These are phyloP conservation scores for Dissophora globulifera DNA, from an alignment of 192 early-diverging fungal species.

Conservation along the genomic window DNA sequence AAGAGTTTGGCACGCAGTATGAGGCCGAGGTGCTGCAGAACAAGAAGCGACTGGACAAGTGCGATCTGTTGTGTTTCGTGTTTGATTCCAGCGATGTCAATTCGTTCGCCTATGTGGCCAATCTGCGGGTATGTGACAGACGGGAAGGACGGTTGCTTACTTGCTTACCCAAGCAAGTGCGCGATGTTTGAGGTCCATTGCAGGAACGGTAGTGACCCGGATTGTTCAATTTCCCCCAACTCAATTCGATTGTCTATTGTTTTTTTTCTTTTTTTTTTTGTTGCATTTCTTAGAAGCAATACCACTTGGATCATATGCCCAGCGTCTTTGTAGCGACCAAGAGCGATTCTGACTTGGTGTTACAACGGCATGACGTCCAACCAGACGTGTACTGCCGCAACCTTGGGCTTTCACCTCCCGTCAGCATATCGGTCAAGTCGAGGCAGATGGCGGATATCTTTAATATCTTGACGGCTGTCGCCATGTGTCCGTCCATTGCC, in stretches of 20 bases:
- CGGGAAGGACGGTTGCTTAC: not conserved
- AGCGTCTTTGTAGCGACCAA: slow-evolving; percentile 95
- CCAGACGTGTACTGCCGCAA: slow-evolving; percentile 95
- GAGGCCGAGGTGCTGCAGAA: slow-evolving; percentile 93
- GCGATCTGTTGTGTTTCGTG: slow-evolving; percentile 94
- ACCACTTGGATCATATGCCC: slow-evolving; percentile 85
- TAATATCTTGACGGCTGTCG: slow-evolving; percentile 83
- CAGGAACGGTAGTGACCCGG: too few species aligned
- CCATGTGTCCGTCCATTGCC: slow-evolving; percentile 78
- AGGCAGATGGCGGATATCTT: slow-evolving; percentile 89
- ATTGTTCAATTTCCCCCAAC: not conserved
- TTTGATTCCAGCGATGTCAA: slow-evolving; percentile 94
- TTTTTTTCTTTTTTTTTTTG: slow-evolving; percentile 2
- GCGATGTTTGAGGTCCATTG: too few species aligned
- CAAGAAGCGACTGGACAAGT: slow-evolving; percentile 84
- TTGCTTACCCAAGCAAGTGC: slow-evolving; percentile 11
- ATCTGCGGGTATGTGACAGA: slow-evolving; percentile 70
- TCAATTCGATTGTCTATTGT: slow-evolving; percentile 22
- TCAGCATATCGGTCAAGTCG: slow-evolving; percentile 90
- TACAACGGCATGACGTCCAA: slow-evolving; percentile 83
- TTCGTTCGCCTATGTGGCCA: slow-evolving; percentile 93
- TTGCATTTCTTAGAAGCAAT: slow-evolving; percentile 80
- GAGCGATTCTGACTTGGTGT: slow-evolving; percentile 90
- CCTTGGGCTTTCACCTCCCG: slow-evolving; percentile 86
- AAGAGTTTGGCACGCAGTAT: slow-evolving; percentile 88